phyloP scores from a whole-genome alignment of 257 asterid species.

The Solanum sejunctum region DNA sequence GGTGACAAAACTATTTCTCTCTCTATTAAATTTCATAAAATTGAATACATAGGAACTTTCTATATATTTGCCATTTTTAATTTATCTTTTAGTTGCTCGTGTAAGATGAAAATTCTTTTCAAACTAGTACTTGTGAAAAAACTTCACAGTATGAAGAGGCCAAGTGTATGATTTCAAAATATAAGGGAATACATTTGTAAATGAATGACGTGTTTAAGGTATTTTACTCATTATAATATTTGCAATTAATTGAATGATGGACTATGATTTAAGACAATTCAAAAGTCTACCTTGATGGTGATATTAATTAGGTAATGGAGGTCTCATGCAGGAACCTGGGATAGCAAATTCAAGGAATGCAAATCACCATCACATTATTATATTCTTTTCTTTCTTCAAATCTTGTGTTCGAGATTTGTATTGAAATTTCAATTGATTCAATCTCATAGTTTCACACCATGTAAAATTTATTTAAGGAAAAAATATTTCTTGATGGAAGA shows the following conservation, averaged over 20 bases:
- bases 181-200: background rate
- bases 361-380: background rate
- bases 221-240: background rate
- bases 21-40: too few relatives aligned
- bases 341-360: background rate
- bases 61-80: background rate
- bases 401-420: too few relatives aligned
- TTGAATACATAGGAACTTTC: background rate
- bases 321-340: background rate
- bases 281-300: background rate
- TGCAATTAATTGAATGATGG: too few relatives aligned
- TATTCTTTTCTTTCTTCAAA: too few relatives aligned
- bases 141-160: background rate
- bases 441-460: too few relatives aligned
- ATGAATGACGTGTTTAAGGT: background rate
- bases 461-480: too few relatives aligned
- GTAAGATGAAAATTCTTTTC: background rate
- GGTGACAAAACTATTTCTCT: background rate
- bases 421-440: too few relatives aligned
- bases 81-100: background rate
- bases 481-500: too few relatives aligned
- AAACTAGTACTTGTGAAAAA: background rate
- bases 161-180: background rate
- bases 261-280: background rate
- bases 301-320: background rate